phyloP scores from a whole-genome alignment of 179 eudicot genomes.

The Gypsophila paniculata region DNA sequence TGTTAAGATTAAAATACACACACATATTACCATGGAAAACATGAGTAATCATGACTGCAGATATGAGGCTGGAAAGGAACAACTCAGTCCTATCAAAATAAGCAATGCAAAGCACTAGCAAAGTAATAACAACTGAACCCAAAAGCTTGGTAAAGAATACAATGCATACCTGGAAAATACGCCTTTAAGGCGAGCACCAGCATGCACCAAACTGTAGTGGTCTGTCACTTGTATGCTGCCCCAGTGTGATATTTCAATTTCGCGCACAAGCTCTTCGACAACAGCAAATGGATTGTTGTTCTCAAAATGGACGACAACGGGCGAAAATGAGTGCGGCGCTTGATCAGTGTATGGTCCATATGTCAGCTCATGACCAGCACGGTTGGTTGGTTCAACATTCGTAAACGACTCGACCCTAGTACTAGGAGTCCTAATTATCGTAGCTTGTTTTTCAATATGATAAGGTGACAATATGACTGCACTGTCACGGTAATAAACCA shows the following conservation, averaged over 20 bases:
- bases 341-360: constrained; percentile 80
- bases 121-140: constrained; percentile 15
- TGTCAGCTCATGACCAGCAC: constrained; percentile 60
- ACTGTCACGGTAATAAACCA: constrained; percentile 89
- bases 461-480: constrained; percentile 81
- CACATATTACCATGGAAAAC: no score
- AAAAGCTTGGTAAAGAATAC: not conserved
- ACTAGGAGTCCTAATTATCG: constrained; percentile 68
- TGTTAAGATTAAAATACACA: no score
- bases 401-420: constrained; percentile 77
- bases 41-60: no score
- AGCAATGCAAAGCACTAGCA: not conserved
- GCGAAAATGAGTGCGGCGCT: constrained; percentile 61
- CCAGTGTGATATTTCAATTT: constrained; percentile 94
- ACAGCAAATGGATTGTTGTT: constrained; percentile 89
- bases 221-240: constrained; percentile 83
- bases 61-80: not conserved
- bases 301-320: constrained; percentile 76
- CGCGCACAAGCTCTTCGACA: constrained; percentile 94
- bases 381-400: constrained; percentile 65
- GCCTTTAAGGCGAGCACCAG: constrained; percentile 90
- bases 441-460: constrained; percentile 61
- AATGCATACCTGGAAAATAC: constrained; percentile 77
- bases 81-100: not conserved
- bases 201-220: constrained; percentile 72